Percentiles rank a stretch among this genome's conserved stretches.
These are phyloP conservation scores for Suhomyces bolitotheri DNA, from an alignment of 1,139 yeast species.

Conservation along the genomic window DNA sequence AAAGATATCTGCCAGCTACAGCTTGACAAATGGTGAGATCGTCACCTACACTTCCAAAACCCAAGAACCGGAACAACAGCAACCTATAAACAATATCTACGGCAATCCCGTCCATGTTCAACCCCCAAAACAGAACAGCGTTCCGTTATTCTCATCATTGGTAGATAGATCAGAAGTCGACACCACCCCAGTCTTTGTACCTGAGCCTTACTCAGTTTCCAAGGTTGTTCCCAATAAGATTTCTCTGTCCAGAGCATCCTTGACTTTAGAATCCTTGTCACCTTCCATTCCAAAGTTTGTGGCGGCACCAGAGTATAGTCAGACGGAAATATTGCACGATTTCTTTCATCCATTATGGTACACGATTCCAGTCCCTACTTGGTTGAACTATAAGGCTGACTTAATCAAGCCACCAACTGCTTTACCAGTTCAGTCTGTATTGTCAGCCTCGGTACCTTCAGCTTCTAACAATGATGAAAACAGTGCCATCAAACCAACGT, in stretches of 20 bases:
- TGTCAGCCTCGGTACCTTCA: slow-evolving; percentile 4
- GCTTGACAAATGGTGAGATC: slow-evolving; percentile 63
- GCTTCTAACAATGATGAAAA: slow-evolving; percentile 6
- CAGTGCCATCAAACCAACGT: slow-evolving; percentile 13
- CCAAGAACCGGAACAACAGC: slow-evolving; percentile 25
- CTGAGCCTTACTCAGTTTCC: slow-evolving; percentile 58
- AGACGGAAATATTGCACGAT: slow-evolving; percentile 66
- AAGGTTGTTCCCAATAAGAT: slow-evolving; percentile 57
- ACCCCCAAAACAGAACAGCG: slow-evolving; percentile 33
- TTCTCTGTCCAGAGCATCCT: slow-evolving; percentile 24
- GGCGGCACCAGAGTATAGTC: slow-evolving; percentile 58
- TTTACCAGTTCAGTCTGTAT: slow-evolving; percentile 10
- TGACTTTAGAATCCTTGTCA: slow-evolving; percentile 55
- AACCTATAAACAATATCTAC: slow-evolving; percentile 21
- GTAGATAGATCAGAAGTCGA: slow-evolving; percentile 67
- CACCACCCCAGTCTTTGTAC: slow-evolving; percentile 59
- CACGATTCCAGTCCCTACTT: slow-evolving; percentile 74
- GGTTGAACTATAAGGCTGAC: slow-evolving; percentile 60
- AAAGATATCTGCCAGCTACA: slow-evolving; percentile 61
- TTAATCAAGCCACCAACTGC: slow-evolving; percentile 16
- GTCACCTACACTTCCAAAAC: slow-evolving; percentile 42
- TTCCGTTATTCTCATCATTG: slow-evolving; percentile 71
- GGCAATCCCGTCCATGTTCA: slow-evolving; percentile 22
- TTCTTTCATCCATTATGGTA: slow-evolving; percentile 89
- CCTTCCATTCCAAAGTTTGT: slow-evolving; percentile 52